Base-by-base conservation (phyloP, 2,329 filamentous ascomycete genomes). In the Diaporthe ilicicola region DNA sequence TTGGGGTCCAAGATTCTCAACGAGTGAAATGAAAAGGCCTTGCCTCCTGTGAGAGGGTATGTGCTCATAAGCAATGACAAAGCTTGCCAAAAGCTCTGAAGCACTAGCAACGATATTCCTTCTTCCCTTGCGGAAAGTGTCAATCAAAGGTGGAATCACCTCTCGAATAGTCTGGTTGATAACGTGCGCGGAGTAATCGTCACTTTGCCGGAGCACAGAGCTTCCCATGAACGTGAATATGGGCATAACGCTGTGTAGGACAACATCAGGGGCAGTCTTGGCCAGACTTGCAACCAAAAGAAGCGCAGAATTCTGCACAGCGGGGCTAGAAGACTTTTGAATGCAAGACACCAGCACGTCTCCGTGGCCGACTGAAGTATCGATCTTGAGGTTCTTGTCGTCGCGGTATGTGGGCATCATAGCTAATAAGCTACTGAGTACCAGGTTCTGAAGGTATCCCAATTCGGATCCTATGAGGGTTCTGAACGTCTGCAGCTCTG, bases 201-300 rank as follows among this genome's bases (percentile, higher is more conserved):
- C 97, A 76, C 94, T 94, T 82, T 98, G 95, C 61, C 93, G 91
- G 62, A 99, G 87, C 24, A 98, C 92, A 4, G 94, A 97, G 53
- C 92, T 93, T 51, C 95, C 94, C 92, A 98, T 98, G 79, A 98
- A 98, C 0, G 96, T 98, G 83, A 99, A 99, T 66, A 99, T 95
- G 15, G 96, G 96, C 96, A 99, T 99, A 67, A 99, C 94, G 76
- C 94, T 98, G 82, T 99, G 95, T 70, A 99, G 87, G 3, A 99
- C 94, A 59, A 97, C 85, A 79, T 97, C 95, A 0, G 97, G 96
- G 0, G 94, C 94, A 75, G 95, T 93, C 48, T 92, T 92, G 27
- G 96, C 95, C 50, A 99, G 86, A 70, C 91, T 92, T 29, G 95
- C 94, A 70, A 98, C 93, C 32, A 99, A 86, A 10, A 98, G 88